phyloP scores from a whole-genome alignment of 257 asterid genomes.

The Paulownia fortunei region DNA sequence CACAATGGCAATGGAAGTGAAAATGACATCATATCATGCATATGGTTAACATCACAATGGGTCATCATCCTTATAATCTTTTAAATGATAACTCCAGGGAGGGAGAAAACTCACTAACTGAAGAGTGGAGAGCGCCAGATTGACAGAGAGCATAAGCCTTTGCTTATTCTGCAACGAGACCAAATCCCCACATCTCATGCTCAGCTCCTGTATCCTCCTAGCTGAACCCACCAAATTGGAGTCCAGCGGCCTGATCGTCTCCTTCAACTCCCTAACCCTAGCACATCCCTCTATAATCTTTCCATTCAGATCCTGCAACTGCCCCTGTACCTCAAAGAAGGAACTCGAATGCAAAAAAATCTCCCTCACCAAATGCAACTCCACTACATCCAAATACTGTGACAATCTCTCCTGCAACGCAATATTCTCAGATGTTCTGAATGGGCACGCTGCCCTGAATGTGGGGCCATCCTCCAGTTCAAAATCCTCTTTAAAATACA shows the following conservation, averaged over 20 bases:
- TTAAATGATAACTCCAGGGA: background rate
- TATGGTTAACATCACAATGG: background rate
- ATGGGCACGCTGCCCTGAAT: constrained; percentile 74
- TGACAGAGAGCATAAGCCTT: constrained; percentile 70
- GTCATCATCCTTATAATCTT: background rate
- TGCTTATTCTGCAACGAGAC: constrained; percentile 62
- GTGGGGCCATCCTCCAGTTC: constrained; percentile 74
- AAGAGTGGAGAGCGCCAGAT: constrained; percentile 77
- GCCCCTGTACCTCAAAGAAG: constrained; percentile 78
- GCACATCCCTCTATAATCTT: constrained; percentile 67
- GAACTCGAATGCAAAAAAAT: constrained; percentile 72
- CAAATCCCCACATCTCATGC: constrained; percentile 51
- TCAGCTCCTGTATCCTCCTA: constrained; percentile 62
- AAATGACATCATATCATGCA: background rate
- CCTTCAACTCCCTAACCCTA: constrained; percentile 72
- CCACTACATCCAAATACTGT: constrained; percentile 82
- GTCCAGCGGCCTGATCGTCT: constrained; percentile 62
- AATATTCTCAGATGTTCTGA: constrained; percentile 60
- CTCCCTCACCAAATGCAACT: constrained; percentile 79
- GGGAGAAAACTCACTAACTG: constrained; percentile 53
- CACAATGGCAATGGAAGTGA: no score
- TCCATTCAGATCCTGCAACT: constrained; percentile 63
- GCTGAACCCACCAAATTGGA: constrained; percentile 70
- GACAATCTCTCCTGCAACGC: constrained; percentile 74
- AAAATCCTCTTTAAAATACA: constrained; percentile 75